These are phyloP conservation scores for Coemansia sp. DNA, from an alignment of 192 early-diverging fungal genomes.

Conservation along the genomic window DNA sequence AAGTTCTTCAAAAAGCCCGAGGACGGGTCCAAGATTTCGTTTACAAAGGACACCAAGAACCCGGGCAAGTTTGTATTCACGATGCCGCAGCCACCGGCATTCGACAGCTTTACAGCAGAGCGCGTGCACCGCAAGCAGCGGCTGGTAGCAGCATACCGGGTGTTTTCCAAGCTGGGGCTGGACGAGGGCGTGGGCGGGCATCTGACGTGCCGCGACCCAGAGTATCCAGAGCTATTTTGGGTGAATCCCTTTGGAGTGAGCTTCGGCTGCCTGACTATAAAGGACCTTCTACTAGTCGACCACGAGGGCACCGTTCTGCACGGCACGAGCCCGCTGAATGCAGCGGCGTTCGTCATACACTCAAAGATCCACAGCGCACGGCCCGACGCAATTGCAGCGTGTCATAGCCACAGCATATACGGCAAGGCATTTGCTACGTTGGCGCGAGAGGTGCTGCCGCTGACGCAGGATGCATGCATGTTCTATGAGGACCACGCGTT, in stretches of 20 bases:
- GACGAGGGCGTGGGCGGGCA: constrained; percentile 67
- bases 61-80: constrained; percentile 48
- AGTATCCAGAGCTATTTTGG: constrained; percentile 60
- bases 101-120: constrained; percentile 49
- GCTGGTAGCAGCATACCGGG: constrained; percentile 58
- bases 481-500: constrained; percentile 58
- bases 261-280: constrained; percentile 56
- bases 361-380: constrained; percentile 55
- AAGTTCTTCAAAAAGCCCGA: constrained; percentile 21
- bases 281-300: constrained; percentile 59
- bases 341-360: constrained; percentile 63
- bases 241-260: constrained; percentile 60
- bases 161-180: constrained; percentile 57
- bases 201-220: constrained; percentile 59
- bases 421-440: constrained; percentile 60
- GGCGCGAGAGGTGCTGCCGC: constrained; percentile 45
- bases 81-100: constrained; percentile 50
- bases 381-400: constrained; percentile 53
- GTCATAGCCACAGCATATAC: constrained; percentile 62
- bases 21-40: constrained; percentile 15
- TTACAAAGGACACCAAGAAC: constrained; percentile 37
- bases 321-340: constrained; percentile 54
- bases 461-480: constrained; percentile 63
- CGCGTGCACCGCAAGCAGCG: constrained; percentile 58
- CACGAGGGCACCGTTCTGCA: constrained; percentile 54